A percentile compares a stretch with the other conserved stretches of the same genome.
phyloP scores from a whole-genome alignment of 306 rosid genomes.

The Cicer yamashitae region DNA sequence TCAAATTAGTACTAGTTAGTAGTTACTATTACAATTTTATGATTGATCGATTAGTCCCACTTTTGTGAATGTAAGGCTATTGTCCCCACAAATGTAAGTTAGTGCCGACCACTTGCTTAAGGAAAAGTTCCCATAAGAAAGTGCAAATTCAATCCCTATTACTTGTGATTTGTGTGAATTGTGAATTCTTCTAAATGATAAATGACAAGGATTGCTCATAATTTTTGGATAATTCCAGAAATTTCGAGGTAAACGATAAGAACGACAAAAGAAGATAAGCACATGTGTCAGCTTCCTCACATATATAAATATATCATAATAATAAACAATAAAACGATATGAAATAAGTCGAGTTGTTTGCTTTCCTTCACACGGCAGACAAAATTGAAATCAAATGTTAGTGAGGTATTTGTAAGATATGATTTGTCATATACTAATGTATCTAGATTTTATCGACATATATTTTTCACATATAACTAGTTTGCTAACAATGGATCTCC shows the following conservation, averaged over 20 bases:
- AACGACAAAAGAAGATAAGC: slow-evolving; percentile 44
- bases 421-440: slow-evolving; percentile 4
- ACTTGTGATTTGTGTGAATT: slow-evolving; percentile 18
- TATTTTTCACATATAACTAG: not conserved
- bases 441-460: not conserved
- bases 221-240: slow-evolving; percentile 50
- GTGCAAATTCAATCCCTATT: slow-evolving; percentile 35
- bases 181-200: slow-evolving; percentile 17
- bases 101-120: slow-evolving; percentile 46
- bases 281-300: slow-evolving; percentile 58
- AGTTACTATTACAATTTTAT: not conserved
- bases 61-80: not conserved
- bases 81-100: slow-evolving; percentile 50
- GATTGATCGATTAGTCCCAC: slow-evolving; percentile 13
- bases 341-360: slow-evolving; percentile 1
- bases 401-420: not conserved
- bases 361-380: slow-evolving; percentile 39
- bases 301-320: not conserved
- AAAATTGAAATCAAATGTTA: slow-evolving; percentile 2
- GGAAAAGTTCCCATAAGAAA: slow-evolving; percentile 27
- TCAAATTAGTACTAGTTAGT: slow-evolving; percentile 22
- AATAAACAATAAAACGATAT: not conserved
- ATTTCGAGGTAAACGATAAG: slow-evolving; percentile 52
- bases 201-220: slow-evolving; percentile 48
- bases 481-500: not conserved